Evolutionary conservation across 2,329 filamentous ascomycete species (phyloP).

Genomic region (Macrophomina tecta): DNA sequence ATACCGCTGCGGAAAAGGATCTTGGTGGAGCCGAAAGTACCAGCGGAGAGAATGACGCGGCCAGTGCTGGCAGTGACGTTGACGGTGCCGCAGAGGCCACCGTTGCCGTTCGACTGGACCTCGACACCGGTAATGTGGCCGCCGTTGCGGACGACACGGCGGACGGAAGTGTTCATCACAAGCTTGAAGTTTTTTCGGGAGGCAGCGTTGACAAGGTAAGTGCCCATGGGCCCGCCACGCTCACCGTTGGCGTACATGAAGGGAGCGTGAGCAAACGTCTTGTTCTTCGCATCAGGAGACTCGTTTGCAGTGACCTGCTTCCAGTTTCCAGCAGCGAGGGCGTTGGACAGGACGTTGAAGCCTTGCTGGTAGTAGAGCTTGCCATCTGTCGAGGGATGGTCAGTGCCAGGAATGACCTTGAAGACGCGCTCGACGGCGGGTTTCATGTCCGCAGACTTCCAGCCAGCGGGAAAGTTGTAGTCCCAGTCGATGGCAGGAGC

Average conservation of each 20-base stretch:
- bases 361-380: constrained; percentile 71
- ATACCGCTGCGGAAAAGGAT: constrained; percentile 73
- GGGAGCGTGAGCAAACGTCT: constrained; percentile 66
- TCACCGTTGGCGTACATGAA: constrained; percentile 73
- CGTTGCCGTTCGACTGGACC: constrained; percentile 64
- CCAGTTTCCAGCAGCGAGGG: constrained; percentile 68
- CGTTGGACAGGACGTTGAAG: constrained; percentile 66
- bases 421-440: constrained; percentile 68
- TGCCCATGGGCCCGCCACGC: constrained; percentile 72
- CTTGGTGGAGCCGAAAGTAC: constrained; percentile 73
- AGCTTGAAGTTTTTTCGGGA: constrained; percentile 69
- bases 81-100: constrained; percentile 65
- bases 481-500: constrained; percentile 72
- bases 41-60: constrained; percentile 71
- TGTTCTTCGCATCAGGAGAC: constrained; percentile 68
- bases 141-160: constrained; percentile 68
- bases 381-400: constrained; percentile 69
- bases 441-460: constrained; percentile 69
- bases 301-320: constrained; percentile 65
- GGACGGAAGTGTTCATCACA: constrained; percentile 70
- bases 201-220: constrained; percentile 70
- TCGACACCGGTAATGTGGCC: constrained; percentile 71
- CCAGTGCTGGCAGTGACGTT: constrained; percentile 65
- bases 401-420: constrained; percentile 72
- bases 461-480: constrained; percentile 73